Evolutionary conservation across 2,329 filamentous ascomycete species (phyloP).

Genomic region (Trichoderma sp.): DNA sequence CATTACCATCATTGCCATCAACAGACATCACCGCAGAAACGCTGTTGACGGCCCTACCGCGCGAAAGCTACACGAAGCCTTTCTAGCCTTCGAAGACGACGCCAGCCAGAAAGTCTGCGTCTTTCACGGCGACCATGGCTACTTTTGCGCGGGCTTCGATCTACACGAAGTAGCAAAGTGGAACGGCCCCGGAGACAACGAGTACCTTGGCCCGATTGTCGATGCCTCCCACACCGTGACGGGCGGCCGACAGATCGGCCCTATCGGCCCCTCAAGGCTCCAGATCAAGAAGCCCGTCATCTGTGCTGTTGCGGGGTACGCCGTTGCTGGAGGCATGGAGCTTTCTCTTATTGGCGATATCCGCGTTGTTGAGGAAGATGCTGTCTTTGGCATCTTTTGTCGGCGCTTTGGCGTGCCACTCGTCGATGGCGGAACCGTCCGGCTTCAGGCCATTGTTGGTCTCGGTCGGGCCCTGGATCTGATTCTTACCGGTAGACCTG

Average conservation of each 20-base stretch:
- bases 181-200: conserved; percentile 1
- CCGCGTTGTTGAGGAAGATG: conserved; percentile 51
- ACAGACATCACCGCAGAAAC: conserved; percentile 49
- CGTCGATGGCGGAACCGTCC: conserved; percentile 48
- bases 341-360: conserved; percentile 52
- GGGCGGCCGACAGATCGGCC: conserved; percentile 32
- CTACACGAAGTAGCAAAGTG: conserved; percentile 42
- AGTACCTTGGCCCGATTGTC: conserved; percentile 19
- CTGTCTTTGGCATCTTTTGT: conserved; percentile 55
- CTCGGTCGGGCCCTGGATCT: conserved; percentile 54
- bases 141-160: conserved; percentile 54
- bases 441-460: conserved; percentile 50
- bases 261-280: conserved; percentile 52
- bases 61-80: conserved; percentile 44
- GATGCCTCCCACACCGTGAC: background rate
- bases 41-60: conserved; percentile 51
- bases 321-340: conserved; percentile 53
- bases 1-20: conserved; percentile 55
- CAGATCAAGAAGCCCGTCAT: conserved; percentile 51
- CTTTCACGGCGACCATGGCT: conserved; percentile 43
- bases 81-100: conserved; percentile 50
- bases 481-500: conserved; percentile 52
- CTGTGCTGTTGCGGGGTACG: conserved; percentile 49
- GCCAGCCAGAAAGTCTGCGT: conserved; percentile 50
- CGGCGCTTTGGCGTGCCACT: conserved; percentile 40